phyloP scores from a whole-genome alignment of 192 early-diverging fungal genomes.

The Coemansia sp. region DNA sequence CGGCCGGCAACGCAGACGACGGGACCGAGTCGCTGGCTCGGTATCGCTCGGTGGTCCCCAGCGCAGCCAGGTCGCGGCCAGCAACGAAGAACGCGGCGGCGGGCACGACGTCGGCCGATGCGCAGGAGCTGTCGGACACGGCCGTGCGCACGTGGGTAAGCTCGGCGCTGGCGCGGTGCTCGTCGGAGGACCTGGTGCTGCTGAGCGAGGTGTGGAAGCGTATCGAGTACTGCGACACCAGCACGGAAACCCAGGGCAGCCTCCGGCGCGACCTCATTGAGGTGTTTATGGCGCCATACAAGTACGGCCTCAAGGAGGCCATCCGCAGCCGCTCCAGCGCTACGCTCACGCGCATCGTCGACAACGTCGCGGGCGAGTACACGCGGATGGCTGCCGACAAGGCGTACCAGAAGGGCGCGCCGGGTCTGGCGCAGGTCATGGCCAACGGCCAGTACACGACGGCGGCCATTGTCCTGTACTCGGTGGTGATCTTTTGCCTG shows the following conservation, averaged over 20 bases:
- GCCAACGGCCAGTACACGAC: conserved; percentile 40
- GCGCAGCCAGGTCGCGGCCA: background rate
- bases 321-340: conserved; percentile 38
- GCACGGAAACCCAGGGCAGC: conserved; percentile 13
- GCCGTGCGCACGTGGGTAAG: conserved; percentile 31
- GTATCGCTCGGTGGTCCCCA: background rate
- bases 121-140: conserved; percentile 9
- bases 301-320: conserved; percentile 38
- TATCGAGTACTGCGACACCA: conserved; percentile 32
- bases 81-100: conserved; percentile 2
- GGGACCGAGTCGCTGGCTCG: background rate
- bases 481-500: conserved; percentile 45
- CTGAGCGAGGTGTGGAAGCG: conserved; percentile 48
- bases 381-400: background rate
- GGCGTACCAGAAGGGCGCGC: conserved; percentile 6
- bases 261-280: conserved; percentile 39
- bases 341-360: conserved; percentile 40
- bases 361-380: conserved; percentile 41
- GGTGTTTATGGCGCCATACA: conserved; percentile 28
- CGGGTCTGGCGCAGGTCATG: conserved; percentile 20
- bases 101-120: conserved; percentile 12
- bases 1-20: too few relatives aligned
- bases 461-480: conserved; percentile 40
- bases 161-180: conserved; percentile 16
- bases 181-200: conserved; percentile 42